phyloP scores from a whole-genome alignment of 2,329 filamentous ascomycete species.

The Myriangium duriaei region DNA sequence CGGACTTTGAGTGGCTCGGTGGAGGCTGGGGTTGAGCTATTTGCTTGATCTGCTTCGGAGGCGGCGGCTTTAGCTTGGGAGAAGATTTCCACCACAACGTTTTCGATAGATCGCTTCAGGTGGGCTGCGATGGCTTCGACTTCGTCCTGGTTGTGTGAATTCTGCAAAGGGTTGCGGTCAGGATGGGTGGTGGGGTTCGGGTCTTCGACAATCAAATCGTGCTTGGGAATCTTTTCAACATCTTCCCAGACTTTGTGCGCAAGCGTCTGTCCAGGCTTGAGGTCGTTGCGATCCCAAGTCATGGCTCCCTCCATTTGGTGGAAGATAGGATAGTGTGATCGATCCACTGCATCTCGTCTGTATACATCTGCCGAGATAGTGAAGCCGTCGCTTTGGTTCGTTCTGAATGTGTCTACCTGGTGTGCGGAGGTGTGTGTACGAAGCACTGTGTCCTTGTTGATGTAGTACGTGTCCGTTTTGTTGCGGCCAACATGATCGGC shows the following conservation, averaged over 20 bases:
- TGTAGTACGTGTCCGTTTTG: conserved; percentile 87
- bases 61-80: conserved; percentile 55
- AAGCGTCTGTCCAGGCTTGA: conserved; percentile 40
- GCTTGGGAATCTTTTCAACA: conserved; percentile 56
- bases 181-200: conserved; percentile 65
- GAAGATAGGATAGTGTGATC: conserved; percentile 91
- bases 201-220: conserved; percentile 69
- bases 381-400: conserved; percentile 63
- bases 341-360: conserved; percentile 84
- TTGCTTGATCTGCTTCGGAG: conserved; percentile 33
- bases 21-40: conserved; percentile 16
- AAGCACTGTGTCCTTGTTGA: conserved; percentile 72
- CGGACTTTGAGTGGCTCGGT: conserved; percentile 59
- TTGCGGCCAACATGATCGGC: conserved; percentile 76
- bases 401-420: conserved; percentile 68
- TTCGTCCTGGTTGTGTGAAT: conserved; percentile 58
- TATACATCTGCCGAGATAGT: conserved; percentile 93
- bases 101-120: conserved; percentile 77
- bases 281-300: conserved; percentile 65
- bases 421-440: conserved; percentile 93
- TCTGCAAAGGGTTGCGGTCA: conserved; percentile 73
- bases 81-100: conserved; percentile 84
- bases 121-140: conserved; percentile 73
- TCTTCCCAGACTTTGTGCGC: conserved; percentile 57
- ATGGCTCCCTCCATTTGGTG: conserved; percentile 97